phyloP scores from a whole-genome alignment of 192 early-diverging fungal species.

The Radiomyces spectabilis region DNA sequence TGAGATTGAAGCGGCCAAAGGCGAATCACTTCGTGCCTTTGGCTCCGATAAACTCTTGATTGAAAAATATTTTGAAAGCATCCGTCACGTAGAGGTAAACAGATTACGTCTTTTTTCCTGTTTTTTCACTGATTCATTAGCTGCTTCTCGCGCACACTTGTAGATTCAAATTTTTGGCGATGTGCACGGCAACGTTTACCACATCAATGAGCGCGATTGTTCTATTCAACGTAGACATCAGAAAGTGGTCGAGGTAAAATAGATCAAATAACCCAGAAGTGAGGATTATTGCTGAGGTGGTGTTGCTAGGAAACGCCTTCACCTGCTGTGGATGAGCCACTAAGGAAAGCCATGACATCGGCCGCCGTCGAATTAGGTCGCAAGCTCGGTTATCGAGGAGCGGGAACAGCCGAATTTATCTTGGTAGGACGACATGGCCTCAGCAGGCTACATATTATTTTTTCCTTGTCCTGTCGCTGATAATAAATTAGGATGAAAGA shows the following conservation, averaged over 20 bases:
- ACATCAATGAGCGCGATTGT: slow-evolving; percentile 55
- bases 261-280: no score
- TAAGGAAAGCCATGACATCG: slow-evolving; percentile 36
- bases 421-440: slow-evolving; percentile 26
- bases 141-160: neutral
- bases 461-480: slow-evolving; percentile 4
- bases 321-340: slow-evolving; percentile 35
- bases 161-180: slow-evolving; percentile 54
- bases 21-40: slow-evolving; percentile 48
- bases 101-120: neutral
- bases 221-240: slow-evolving; percentile 59
- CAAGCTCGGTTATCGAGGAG: slow-evolving; percentile 41
- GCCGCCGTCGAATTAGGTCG: slow-evolving; percentile 44
- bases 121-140: neutral
- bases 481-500: no score
- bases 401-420: slow-evolving; percentile 60
- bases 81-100: slow-evolving; percentile 45
- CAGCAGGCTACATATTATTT: neutral
- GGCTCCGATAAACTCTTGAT: slow-evolving; percentile 49
- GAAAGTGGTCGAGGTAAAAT: slow-evolving; percentile 62
- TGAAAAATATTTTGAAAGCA: slow-evolving; percentile 52
- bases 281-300: no score
- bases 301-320: slow-evolving; percentile 49
- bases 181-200: slow-evolving; percentile 45
- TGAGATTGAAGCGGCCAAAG: slow-evolving; percentile 47